These are phyloP conservation scores for Tolypocladium ovalisporum DNA, from an alignment of 2,329 filamentous ascomycete species.

Conservation along the genomic window DNA sequence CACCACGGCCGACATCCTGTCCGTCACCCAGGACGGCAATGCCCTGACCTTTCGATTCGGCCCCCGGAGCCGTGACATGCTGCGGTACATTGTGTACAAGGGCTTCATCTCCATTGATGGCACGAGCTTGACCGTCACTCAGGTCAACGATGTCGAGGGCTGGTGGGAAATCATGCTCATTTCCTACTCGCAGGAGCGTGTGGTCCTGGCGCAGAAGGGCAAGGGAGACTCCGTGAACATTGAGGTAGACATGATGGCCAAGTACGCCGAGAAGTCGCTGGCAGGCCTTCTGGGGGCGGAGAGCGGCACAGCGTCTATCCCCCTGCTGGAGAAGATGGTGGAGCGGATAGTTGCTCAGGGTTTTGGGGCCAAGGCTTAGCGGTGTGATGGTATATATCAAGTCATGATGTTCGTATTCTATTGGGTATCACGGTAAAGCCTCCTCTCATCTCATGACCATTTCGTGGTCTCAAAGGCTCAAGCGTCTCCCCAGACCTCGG, in stretches of 20 bases:
- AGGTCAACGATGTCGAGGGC: slow-evolving; percentile 65
- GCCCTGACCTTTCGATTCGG: slow-evolving; percentile 76
- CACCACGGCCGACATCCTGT: slow-evolving; percentile 66
- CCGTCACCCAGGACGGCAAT: slow-evolving; percentile 73
- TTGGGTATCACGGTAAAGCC: slow-evolving; percentile 10
- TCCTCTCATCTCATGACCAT: slow-evolving; percentile 1
- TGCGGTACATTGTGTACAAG: slow-evolving; percentile 91
- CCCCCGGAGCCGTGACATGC: slow-evolving; percentile 55
- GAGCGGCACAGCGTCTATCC: slow-evolving; percentile 38
- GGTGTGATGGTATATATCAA: not conserved
- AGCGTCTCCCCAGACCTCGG: slow-evolving; percentile 57
- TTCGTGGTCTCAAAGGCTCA: slow-evolving; percentile 13
- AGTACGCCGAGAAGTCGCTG: slow-evolving; percentile 85
- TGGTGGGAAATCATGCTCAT: slow-evolving; percentile 99
- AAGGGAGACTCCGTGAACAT: slow-evolving; percentile 77
- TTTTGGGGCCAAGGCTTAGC: slow-evolving; percentile 14
- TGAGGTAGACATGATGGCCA: slow-evolving; percentile 81
- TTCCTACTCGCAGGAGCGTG: slow-evolving; percentile 86
- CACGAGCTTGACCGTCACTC: slow-evolving; percentile 84
- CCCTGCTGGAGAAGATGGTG: slow-evolving; percentile 61
- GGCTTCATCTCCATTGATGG: slow-evolving; percentile 92
- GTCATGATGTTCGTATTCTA: not conserved
- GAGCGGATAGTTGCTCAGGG: slow-evolving; percentile 63
- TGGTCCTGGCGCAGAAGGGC: slow-evolving; percentile 71
- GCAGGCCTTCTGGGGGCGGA: slow-evolving; percentile 53